Evolutionary conservation across 2,329 filamentous ascomycete species (phyloP).

Genomic region (Pestalotiopsis sp.): DNA sequence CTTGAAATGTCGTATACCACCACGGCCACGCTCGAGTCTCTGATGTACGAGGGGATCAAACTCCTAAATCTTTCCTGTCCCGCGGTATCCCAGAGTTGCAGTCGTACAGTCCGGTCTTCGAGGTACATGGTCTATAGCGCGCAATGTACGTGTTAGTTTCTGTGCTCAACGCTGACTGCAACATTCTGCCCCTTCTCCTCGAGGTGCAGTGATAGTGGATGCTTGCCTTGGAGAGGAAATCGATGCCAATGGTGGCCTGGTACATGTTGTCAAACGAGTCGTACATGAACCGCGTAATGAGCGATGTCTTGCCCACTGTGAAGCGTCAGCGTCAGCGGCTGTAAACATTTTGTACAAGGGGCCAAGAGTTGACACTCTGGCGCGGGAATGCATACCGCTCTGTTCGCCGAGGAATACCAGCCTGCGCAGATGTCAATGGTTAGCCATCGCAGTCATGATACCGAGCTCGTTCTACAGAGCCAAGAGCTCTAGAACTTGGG

Average conservation of each 20-base stretch:
- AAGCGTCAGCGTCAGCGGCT: conserved; percentile 10
- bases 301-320: conserved; percentile 93
- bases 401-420: conserved; percentile 98
- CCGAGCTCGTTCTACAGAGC: neutral
- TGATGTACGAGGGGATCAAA: conserved; percentile 96
- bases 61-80: conserved; percentile 97
- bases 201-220: conserved; percentile 6
- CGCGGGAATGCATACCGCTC: conserved; percentile 72
- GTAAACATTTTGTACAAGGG: neutral
- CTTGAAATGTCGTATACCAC: conserved; percentile 99
- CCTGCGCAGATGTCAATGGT: conserved; percentile 47
- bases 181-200: neutral
- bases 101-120: conserved; percentile 93
- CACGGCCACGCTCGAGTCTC: conserved; percentile 95
- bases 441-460: neutral
- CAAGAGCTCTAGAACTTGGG: conserved; percentile 17
- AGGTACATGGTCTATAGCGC: conserved; percentile 89
- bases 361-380: neutral
- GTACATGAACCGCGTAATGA: conserved; percentile 99
- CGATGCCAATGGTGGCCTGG: conserved; percentile 98
- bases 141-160: conserved; percentile 12
- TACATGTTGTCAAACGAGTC: conserved; percentile 99
- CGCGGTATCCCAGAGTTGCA: conserved; percentile 98
- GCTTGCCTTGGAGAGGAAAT: conserved; percentile 93
- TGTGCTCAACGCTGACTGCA: neutral